Base-by-base conservation (phyloP, 2,329 filamentous ascomycete species). In the Neoscytalidium dimidiatum region DNA sequence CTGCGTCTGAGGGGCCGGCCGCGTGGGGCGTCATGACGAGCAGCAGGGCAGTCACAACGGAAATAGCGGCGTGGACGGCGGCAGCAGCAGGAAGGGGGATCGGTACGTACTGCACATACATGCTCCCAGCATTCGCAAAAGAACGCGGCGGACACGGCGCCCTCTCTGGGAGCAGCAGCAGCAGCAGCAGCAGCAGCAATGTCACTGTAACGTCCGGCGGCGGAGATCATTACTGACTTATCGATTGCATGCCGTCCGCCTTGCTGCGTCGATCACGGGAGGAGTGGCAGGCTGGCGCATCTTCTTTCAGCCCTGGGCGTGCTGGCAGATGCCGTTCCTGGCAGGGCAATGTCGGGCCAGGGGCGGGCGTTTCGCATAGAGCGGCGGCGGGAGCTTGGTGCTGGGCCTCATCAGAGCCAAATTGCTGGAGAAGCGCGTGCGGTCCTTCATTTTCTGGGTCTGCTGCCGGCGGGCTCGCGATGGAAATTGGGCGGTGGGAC, bases 211-310 rank as follows among this genome's bases (percentile, higher is more conserved):
- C 56, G 53, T 58, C 53, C 46, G 46, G 53, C 53, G 53, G 53
- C 41, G 56, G 66, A 66, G 72, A 72, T 71, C 70, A 68, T 66
- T 70, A 68, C 68, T 70, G 56, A 60, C 73, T 74, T 74, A 75
- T 77, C 75, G 74, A 76, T 77, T 77, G 73, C 70, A 70, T 74
- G 71, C 69, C 66, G 66, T 67, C 68, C 71, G 72, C 71, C 72
- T 70, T 69, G 70, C 71, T 71, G 70, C 65, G 74, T 71, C 71
- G 75, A 76, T 77, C 71, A 71, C 71, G 71, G 70, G 70, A 68
- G 67, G 66, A 58, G 53, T 58, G 53, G 33, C n/a, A 43, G 35
- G 33, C 38, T 38, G 52, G 52, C 52, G 52, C 33, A 58, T 58
- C 53, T 58, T 43, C 35, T 58, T 44, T 58, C 53, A 58, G 53